Evolutionary conservation across 495 filamentous ascomycete genomes (phyloP).

Genomic region (Oidiodendron maius): DNA sequence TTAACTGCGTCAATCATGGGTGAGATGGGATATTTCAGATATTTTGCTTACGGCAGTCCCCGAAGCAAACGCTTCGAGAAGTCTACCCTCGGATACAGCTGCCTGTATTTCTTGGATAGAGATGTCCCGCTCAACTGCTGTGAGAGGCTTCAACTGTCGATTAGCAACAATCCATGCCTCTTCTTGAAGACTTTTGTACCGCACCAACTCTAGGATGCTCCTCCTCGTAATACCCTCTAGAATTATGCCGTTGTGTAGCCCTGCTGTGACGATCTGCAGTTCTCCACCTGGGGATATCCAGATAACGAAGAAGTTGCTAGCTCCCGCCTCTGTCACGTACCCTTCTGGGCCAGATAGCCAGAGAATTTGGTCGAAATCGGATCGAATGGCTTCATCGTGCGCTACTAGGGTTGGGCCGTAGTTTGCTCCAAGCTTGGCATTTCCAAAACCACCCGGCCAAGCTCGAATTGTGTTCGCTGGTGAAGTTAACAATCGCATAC

Average conservation of each 20-base stretch:
- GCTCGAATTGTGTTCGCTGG: constrained; percentile 74
- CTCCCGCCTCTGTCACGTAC: constrained; percentile 81
- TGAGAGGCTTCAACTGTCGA: constrained; percentile 44
- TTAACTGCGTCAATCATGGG: constrained; percentile 19
- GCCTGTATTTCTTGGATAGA: constrained; percentile 74
- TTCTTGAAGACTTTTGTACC: constrained; percentile 48
- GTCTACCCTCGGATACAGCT: constrained; percentile 66
- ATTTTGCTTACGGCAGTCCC: constrained; percentile 68
- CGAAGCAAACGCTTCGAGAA: constrained; percentile 75
- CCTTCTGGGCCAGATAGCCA: constrained; percentile 68
- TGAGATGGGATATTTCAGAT: neutral
- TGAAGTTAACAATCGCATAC: constrained; percentile 72
- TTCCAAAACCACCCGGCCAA: constrained; percentile 93
- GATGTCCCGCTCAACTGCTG: constrained; percentile 73
- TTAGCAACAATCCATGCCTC: constrained; percentile 16
- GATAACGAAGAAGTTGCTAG: constrained; percentile 84
- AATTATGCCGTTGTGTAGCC: constrained; percentile 72
- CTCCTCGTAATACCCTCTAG: constrained; percentile 78
- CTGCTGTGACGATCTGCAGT: constrained; percentile 73
- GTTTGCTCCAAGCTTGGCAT: constrained; percentile 87
- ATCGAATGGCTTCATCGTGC: constrained; percentile 52
- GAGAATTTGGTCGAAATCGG: constrained; percentile 82
- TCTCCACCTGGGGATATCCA: constrained; percentile 64
- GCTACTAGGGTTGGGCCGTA: constrained; percentile 78
- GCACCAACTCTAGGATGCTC: constrained; percentile 70